Conservation (phyloP, 345 rosid genomes). For the Sapria himalayana region DNA sequence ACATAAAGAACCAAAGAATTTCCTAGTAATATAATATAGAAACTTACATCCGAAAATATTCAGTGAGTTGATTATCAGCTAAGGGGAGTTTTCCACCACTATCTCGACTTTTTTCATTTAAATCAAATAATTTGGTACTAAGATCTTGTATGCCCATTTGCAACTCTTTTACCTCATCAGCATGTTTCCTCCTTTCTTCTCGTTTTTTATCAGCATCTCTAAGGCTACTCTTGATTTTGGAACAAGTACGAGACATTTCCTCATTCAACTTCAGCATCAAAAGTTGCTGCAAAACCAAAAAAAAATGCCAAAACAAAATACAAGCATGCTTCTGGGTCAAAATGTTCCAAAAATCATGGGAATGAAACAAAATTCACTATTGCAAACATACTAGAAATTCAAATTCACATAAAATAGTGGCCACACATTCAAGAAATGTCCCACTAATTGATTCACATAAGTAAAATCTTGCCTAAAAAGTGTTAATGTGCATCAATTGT, state of each 20-base stretch:
- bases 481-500: no score
- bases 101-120: slow-evolving; percentile 65
- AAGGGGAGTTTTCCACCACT: slow-evolving; percentile 57
- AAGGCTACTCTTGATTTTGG: slow-evolving; percentile 59
- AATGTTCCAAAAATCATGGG: slow-evolving; percentile 4
- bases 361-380: no score
- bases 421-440: no score
- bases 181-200: slow-evolving; percentile 56
- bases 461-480: no score
- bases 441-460: no score
- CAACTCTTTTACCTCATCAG: slow-evolving; percentile 38
- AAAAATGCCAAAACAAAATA: slow-evolving; percentile 6
- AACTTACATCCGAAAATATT: slow-evolving; percentile 78
- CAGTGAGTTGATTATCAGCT: slow-evolving; percentile 56
- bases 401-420: no score
- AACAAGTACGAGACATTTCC: slow-evolving; percentile 57
- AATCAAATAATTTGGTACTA: slow-evolving; percentile 39
- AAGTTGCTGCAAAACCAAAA: slow-evolving; percentile 44
- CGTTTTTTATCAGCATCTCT: slow-evolving; percentile 65
- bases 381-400: no score
- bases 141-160: slow-evolving; percentile 53
- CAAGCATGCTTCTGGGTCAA: background rate
- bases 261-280: slow-evolving; percentile 75
- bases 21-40: no score
- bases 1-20: no score